Evolutionary conservation across 495 filamentous ascomycete genomes (phyloP).

Genomic region (Aspergillus nidulans): DNA sequence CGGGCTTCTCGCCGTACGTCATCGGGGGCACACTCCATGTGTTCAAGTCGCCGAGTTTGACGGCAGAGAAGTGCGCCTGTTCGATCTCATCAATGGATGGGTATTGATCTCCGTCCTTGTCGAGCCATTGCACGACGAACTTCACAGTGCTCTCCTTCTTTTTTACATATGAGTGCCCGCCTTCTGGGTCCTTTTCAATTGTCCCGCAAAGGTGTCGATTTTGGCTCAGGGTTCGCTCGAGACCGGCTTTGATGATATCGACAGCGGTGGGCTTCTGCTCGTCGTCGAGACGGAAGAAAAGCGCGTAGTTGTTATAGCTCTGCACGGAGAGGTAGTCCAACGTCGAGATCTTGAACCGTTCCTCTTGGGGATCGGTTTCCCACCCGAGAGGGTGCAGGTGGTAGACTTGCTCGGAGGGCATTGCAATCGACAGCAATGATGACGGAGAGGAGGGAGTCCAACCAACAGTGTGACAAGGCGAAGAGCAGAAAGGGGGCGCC

Average conservation of each 20-base stretch:
- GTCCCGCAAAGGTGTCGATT: slow-evolving; percentile 39
- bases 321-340: slow-evolving; percentile 17
- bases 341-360: slow-evolving; percentile 21
- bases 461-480: too few relatives aligned
- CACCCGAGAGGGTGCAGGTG: slow-evolving; percentile 15
- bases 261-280: slow-evolving; percentile 24
- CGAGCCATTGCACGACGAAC: slow-evolving; percentile 39
- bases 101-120: slow-evolving; percentile 22
- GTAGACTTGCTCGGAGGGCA: too few relatives aligned
- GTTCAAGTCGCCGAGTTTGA: slow-evolving; percentile 23
- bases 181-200: slow-evolving; percentile 34
- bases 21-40: slow-evolving; percentile 30
- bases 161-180: slow-evolving; percentile 38
- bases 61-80: slow-evolving; percentile 12
- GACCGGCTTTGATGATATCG: slow-evolving; percentile 25
- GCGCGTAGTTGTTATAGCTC: slow-evolving; percentile 27
- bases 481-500: too few relatives aligned
- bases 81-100: slow-evolving; percentile 17
- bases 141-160: slow-evolving; percentile 35
- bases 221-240: slow-evolving; percentile 39
- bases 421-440: too few relatives aligned
- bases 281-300: slow-evolving; percentile 36
- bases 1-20: slow-evolving; percentile 13
- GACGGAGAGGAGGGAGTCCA: too few relatives aligned
- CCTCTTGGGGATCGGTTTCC: slow-evolving; percentile 19